Conservation (phyloP, 345 rosid species). For the Populus nigra region DNA sequence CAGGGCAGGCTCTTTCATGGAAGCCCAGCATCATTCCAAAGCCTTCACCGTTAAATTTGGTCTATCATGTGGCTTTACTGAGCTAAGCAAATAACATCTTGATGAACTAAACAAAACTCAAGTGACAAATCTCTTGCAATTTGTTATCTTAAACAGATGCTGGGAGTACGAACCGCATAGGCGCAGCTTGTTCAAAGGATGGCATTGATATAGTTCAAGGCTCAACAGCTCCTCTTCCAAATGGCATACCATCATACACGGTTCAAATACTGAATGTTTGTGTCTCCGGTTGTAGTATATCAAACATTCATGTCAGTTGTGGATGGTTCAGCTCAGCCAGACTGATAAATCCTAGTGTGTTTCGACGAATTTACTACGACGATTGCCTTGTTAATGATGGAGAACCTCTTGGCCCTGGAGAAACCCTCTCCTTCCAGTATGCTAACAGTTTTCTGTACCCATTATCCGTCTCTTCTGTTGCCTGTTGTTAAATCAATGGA, state of each 20-base stretch:
- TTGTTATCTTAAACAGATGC: conserved; percentile 12
- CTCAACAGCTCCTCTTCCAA: conserved; percentile 51
- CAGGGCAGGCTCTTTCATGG: too few species aligned
- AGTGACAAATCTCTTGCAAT: not conserved
- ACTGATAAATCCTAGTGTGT: conserved; percentile 55
- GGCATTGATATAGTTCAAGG: conserved; percentile 61
- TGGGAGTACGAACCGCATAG: conserved; percentile 42
- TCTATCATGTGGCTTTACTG: too few species aligned
- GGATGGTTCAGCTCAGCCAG: conserved; percentile 72
- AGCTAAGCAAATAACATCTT: too few species aligned
- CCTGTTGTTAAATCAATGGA: conserved; percentile 37
- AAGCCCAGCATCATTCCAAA: too few species aligned
- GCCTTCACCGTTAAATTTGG: too few species aligned
- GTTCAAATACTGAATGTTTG: conserved; percentile 51
- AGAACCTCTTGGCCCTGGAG: conserved; percentile 56
- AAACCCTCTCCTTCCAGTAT: conserved; percentile 60
- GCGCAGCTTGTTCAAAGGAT: conserved; percentile 55
- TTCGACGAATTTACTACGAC: conserved; percentile 49
- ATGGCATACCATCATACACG: conserved; percentile 63
- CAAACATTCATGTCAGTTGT: conserved; percentile 63
- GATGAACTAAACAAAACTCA: not conserved
- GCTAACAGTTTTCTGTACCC: conserved; percentile 62
- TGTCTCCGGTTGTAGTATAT: conserved; percentile 52
- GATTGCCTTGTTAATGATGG: conserved; percentile 29
- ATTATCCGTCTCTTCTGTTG: conserved; percentile 52